phyloP scores from a whole-genome alignment of 768 basidiomycete genomes.

The Xerocomus spinulosus region DNA sequence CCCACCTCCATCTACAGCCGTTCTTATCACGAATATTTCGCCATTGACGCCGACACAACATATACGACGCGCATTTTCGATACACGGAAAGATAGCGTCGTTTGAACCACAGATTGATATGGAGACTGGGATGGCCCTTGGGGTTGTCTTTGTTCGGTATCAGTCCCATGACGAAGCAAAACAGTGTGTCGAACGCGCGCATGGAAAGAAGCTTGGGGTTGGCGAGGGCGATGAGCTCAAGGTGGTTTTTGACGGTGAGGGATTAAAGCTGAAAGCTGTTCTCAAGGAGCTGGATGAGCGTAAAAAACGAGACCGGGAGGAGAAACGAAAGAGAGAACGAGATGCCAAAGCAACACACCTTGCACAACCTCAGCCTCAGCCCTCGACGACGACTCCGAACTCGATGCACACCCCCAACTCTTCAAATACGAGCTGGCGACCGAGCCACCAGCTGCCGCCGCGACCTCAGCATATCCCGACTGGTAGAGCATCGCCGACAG shows the following conservation, averaged over 20 bases:
- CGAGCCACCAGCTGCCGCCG: conserved; percentile 27
- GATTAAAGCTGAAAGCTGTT: conserved; percentile 56
- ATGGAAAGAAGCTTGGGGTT: conserved; percentile 57
- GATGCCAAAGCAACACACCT: conserved; percentile 17
- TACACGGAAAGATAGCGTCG: conserved; percentile 56
- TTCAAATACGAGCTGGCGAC: conserved; percentile 19
- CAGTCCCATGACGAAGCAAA: conserved; percentile 62
- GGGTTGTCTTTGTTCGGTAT: conserved; percentile 74
- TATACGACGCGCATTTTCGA: conserved; percentile 61
- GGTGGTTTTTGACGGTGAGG: conserved; percentile 79
- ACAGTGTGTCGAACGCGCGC: conserved; percentile 57
- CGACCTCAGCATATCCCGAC: conserved; percentile 25
- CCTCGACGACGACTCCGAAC: conserved; percentile 25
- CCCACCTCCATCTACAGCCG: conserved; percentile 66
- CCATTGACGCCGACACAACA: conserved; percentile 63
- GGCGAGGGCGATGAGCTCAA: conserved; percentile 57
- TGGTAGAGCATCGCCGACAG: conserved; percentile 24
- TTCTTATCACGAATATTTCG: conserved; percentile 69
- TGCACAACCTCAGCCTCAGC: conserved; percentile 9
- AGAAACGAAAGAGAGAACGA: conserved; percentile 43
- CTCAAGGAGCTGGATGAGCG: conserved; percentile 58
- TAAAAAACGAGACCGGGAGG: conserved; percentile 44
- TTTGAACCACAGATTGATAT: conserved; percentile 79
- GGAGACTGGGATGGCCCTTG: conserved; percentile 75
- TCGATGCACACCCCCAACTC: conserved; percentile 23